Evolutionary conservation across 2,329 filamentous ascomycete species (phyloP), one percentile per base, ranked within the genome.

Genomic region (Graphilbum fragrans): DNA sequence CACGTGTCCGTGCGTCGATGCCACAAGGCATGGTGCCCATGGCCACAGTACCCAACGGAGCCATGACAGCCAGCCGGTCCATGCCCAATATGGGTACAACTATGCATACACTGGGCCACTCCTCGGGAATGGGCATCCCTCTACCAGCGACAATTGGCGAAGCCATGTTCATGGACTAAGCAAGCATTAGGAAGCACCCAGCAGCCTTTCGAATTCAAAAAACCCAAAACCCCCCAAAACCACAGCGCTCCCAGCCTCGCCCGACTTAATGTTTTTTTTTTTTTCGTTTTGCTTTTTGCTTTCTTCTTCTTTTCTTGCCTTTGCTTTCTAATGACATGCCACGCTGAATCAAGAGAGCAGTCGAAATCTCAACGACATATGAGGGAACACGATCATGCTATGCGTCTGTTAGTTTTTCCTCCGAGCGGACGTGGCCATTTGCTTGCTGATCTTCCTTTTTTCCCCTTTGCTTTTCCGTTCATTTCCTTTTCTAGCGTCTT

Each of bases 141-240:
- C 67, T 70, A 55, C 62, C 66, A 43, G 61, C 63, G 8, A 16
- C 11, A 25, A 60, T 68, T 29, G 60, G 41, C 17, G 58, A 72
- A 42, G 58, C 62, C 32, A 70, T 74, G 66, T 74, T 69, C 51
- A 65, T 72, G 62, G 67, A 70, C 48, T 70, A 40, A 53, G 56
- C 54, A 39, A 46, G 37, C n/a, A n/a, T n/a, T n/a, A n/a, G n/a
- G n/a, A n/a, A n/a, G n/a, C n/a, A n/a, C n/a, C n/a, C n/a, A n/a
- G n/a, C n/a, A n/a, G n/a, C n/a, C n/a, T n/a, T n/a, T n/a, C n/a
- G n/a, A n/a, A n/a, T n/a, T n/a, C n/a, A n/a, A n/a, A n/a, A n/a
- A n/a, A n/a, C n/a, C n/a, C n/a, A n/a, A n/a, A n/a, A n/a, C n/a
- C n/a, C n/a, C n/a, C n/a, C n/a, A n/a, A n/a, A n/a, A n/a, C n/a